Percentiles rank a stretch among this genome's conserved stretches.
Evolutionary conservation across 371 early-diverging fungal genomes (phyloP).

Genomic region (Mortierella sp.): DNA sequence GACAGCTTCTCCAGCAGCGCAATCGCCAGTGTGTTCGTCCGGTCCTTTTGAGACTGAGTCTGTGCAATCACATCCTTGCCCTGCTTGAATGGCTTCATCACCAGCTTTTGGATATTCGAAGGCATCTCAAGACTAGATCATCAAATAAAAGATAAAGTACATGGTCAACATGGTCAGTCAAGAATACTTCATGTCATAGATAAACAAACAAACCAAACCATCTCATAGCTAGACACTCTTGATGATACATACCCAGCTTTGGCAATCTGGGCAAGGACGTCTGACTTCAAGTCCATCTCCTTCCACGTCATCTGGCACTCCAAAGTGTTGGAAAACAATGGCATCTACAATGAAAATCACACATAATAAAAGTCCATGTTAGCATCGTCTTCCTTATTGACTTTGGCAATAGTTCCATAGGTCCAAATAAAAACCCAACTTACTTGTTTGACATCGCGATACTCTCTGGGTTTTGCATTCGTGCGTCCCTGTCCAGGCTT

Average conservation of each 20-base stretch:
- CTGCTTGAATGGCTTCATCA: constrained; percentile 35
- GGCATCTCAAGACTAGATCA: constrained; percentile 30
- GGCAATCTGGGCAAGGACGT: constrained; percentile 27
- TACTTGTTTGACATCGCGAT: not conserved
- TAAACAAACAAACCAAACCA: too few species aligned
- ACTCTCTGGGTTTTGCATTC: not conserved
- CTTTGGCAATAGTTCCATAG: not conserved
- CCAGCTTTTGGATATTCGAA: constrained; percentile 50
- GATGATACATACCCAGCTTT: constrained; percentile 37
- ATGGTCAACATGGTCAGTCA: not conserved
- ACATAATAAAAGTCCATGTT: not conserved
- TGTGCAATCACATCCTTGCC: constrained; percentile 55
- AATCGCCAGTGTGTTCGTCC: constrained; percentile 50
- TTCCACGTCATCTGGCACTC: constrained; percentile 52
- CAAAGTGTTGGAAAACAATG: constrained; percentile 39
- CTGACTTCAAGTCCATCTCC: constrained; percentile 37
- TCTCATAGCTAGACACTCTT: not conserved
- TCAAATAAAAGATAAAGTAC: not conserved
- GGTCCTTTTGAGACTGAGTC: constrained; percentile 52
- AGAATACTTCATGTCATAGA: not conserved
- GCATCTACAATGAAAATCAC: not conserved
- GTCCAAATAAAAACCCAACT: not conserved
- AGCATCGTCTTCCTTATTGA: not conserved
- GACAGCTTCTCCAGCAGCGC: constrained; percentile 41
- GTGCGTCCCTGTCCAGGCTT: constrained; percentile 6